Conservation (phyloP, 2,329 filamentous ascomycete species). For the Pleomassaria siparia region DNA sequence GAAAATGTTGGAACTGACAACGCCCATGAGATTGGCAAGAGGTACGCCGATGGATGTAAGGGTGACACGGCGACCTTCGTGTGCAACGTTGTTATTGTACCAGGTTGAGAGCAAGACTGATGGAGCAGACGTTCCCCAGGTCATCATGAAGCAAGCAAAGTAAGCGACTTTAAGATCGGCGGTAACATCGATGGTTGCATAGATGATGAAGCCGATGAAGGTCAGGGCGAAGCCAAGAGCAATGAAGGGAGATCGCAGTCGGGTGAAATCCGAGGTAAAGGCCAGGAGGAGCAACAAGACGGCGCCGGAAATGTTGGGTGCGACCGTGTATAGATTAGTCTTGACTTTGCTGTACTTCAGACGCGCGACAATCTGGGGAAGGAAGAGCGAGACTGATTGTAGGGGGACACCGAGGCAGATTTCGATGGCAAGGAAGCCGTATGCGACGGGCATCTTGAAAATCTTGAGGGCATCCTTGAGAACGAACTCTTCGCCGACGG, state of each 20-base stretch:
- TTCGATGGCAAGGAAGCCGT: conserved; percentile 58
- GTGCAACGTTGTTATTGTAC: conserved; percentile 83
- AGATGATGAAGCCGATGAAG: conserved; percentile 77
- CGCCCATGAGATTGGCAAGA: conserved; percentile 74
- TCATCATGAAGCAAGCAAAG: conserved; percentile 80
- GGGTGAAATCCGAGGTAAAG: conserved; percentile 67
- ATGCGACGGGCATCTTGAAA: conserved; percentile 57
- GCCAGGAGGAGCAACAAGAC: conserved; percentile 72
- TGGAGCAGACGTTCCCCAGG: conserved; percentile 74
- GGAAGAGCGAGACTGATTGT: conserved; percentile 59
- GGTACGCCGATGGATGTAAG: conserved; percentile 74
- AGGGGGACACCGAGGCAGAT: conserved; percentile 62
- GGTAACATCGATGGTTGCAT: conserved; percentile 67
- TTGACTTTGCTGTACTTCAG: conserved; percentile 59
- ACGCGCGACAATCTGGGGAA: conserved; percentile 59
- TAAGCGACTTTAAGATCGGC: conserved; percentile 67
- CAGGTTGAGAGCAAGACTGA: conserved; percentile 68
- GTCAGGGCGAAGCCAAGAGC: conserved; percentile 72
- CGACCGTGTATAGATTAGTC: conserved; percentile 80
- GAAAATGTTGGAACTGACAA: conserved; percentile 71
- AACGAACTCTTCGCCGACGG: conserved; percentile 59
- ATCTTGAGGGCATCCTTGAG: conserved; percentile 55
- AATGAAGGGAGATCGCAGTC: conserved; percentile 74
- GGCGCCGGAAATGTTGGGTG: conserved; percentile 74
- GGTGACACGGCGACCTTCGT: conserved; percentile 71